These are phyloP conservation scores for Phialophora tarda DNA, from an alignment of 2,329 filamentous ascomycete species.

Conservation along the genomic window DNA sequence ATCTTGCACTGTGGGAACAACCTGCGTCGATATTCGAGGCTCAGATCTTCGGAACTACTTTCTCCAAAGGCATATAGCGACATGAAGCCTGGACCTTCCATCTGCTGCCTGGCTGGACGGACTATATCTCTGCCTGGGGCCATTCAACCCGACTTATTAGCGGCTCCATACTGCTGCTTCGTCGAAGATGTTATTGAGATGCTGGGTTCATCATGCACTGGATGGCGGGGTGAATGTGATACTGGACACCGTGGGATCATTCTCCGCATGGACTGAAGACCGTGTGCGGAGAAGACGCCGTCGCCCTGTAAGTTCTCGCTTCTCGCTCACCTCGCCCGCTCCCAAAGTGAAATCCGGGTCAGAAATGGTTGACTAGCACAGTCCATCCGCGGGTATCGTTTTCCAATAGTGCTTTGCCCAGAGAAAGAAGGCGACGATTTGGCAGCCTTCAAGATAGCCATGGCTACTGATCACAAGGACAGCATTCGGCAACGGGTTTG, in stretches of 20 bases:
- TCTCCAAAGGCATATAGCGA: neutral
- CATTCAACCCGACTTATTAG: neutral
- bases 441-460: neutral
- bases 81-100: neutral
- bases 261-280: neutral
- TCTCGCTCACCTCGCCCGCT: neutral
- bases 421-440: neutral
- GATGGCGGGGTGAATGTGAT: neutral
- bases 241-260: neutral
- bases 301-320: neutral
- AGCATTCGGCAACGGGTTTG: constrained; percentile 41
- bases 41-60: neutral
- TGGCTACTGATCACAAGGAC: constrained; percentile 22
- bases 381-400: neutral
- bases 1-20: neutral
- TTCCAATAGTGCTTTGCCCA: neutral
- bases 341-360: neutral
- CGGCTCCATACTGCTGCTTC: neutral
- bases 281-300: neutral
- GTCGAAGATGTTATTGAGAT: neutral
- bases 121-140: neutral
- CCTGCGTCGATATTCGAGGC: neutral
- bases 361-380: neutral
- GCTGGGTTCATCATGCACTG: neutral
- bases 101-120: neutral